phyloP scores from a whole-genome alignment of 2,329 filamentous ascomycete species.

The Alternaria viburni region DNA sequence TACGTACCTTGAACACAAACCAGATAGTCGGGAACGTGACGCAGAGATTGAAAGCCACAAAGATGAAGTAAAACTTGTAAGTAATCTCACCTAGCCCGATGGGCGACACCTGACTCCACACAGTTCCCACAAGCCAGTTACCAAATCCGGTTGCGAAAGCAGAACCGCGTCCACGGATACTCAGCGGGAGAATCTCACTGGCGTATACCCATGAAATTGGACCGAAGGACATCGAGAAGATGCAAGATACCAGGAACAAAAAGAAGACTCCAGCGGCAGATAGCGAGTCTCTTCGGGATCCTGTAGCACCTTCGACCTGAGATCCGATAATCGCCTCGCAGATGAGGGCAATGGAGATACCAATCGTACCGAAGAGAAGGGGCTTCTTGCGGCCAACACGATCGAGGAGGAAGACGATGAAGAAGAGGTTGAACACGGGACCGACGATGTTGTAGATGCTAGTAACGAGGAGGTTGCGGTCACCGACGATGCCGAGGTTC shows the following conservation, averaged over 20 bases:
- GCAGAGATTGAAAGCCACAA: conserved; percentile 58
- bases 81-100: conserved; percentile 57
- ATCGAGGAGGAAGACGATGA: conserved; percentile 65
- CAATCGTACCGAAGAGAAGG: conserved; percentile 60
- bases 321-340: conserved; percentile 64
- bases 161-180: conserved; percentile 66
- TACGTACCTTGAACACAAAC: conserved; percentile 56
- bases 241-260: conserved; percentile 59
- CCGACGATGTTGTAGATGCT: conserved; percentile 68
- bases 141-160: conserved; percentile 65
- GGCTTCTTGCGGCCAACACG: conserved; percentile 59
- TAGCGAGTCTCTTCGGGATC: conserved; percentile 49
- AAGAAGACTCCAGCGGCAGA: conserved; percentile 70
- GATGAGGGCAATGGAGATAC: conserved; percentile 63
- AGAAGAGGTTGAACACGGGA: conserved; percentile 63
- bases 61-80: conserved; percentile 65
- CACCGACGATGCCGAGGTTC: conserved; percentile 63
- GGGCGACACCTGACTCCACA: conserved; percentile 66
- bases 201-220: conserved; percentile 67
- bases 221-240: conserved; percentile 44
- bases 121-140: conserved; percentile 65
- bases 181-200: conserved; percentile 68
- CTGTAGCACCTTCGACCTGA: conserved; percentile 37
- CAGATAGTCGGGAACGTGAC: conserved; percentile 56
- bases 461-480: conserved; percentile 60